These are phyloP conservation scores for Asterophora parasitica DNA, from an alignment of 768 basidiomycete genomes.

Conservation along the genomic window DNA sequence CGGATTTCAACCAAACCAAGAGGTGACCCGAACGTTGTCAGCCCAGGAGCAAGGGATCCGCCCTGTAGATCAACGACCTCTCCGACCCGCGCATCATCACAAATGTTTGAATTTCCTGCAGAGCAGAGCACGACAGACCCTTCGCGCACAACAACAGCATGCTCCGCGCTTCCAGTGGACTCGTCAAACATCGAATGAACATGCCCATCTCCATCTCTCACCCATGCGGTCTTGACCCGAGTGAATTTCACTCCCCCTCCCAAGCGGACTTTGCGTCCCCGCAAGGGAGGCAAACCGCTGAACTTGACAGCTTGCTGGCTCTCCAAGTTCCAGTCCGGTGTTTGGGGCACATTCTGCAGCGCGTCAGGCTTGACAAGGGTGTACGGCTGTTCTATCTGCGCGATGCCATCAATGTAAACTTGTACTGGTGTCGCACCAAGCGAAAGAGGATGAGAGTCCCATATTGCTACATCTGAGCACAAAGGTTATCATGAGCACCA, in stretches of 20 bases:
- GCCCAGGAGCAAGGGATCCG: slow-evolving; percentile 56
- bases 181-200: slow-evolving; percentile 21
- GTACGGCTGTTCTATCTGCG: slow-evolving; percentile 44
- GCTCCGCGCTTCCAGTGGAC: slow-evolving; percentile 14
- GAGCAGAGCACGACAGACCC: slow-evolving; percentile 49
- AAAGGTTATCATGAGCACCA: too few species aligned
- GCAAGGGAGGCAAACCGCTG: slow-evolving; percentile 68
- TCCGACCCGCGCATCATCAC: slow-evolving; percentile 11
- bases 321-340: slow-evolving; percentile 61
- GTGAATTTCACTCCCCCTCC: slow-evolving; percentile 39
- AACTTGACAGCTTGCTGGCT: slow-evolving; percentile 50
- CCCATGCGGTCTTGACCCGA: slow-evolving; percentile 43
- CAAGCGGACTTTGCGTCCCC: slow-evolving; percentile 24
- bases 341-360: slow-evolving; percentile 47
- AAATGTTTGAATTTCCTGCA: slow-evolving; percentile 16
- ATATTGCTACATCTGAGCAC: slow-evolving; percentile 44
- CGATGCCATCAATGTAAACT: slow-evolving; percentile 81
- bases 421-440: slow-evolving; percentile 79
- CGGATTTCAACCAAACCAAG: slow-evolving; percentile 70
- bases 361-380: slow-evolving; percentile 37
- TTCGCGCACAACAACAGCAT: slow-evolving; percentile 41
- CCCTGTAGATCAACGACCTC: slow-evolving; percentile 52
- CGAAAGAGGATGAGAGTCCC: slow-evolving; percentile 74
- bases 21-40: slow-evolving; percentile 58
- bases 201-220: slow-evolving; percentile 14